Base-by-base conservation (phyloP, 139 green algal genomes). In the Chlorella sp. region DNA sequence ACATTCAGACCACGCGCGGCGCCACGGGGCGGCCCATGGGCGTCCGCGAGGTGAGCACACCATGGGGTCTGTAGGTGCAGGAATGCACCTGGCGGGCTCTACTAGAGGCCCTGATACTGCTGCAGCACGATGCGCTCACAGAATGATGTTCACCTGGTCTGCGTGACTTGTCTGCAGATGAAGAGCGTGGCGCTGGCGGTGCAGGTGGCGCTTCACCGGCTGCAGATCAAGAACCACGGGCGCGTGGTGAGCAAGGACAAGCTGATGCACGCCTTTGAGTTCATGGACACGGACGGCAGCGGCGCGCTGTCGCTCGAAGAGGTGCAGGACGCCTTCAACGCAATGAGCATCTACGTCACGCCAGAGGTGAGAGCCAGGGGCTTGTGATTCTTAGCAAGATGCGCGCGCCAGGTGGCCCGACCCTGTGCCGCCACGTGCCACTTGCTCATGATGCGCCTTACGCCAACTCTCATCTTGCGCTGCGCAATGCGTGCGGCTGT, bases 301-400 rank as follows among this genome's bases (percentile, higher is more conserved):
- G 67, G 67, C 1, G 27, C 29, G 49, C 49, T 72, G 5, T 49
- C n/a, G n/a, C 20, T 65, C 2, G 31, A 65, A 0, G 75, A 81
- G 50, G 34, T 81, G 14, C 42, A 76, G 70, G 75, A 81, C 65
- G 75, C 62, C 27, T 73, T 81, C 35, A 70, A 70, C 32, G 68
- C 49, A 5, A 49, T 80, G 62, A 69, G 75, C n/a, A 76, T 80
- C 27, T 73, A 73, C 63, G 62, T 80, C 1, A 80, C 69, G 20
- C 34, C 35, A 5, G 62, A 80, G 23, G n/a, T n/a, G n/a, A n/a
- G n/a, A n/a, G n/a, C n/a, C n/a, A n/a, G n/a, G n/a, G n/a, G n/a
- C n/a, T n/a, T n/a, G n/a, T n/a, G n/a, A n/a, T n/a, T 67, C 74
- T 59, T 2, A 64, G 3, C 5, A 35, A 24, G 1, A 35, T 35